Evolutionary conservation across 108 stramenopile species (phyloP).

Genomic region (Cyclotella cryptica): DNA sequence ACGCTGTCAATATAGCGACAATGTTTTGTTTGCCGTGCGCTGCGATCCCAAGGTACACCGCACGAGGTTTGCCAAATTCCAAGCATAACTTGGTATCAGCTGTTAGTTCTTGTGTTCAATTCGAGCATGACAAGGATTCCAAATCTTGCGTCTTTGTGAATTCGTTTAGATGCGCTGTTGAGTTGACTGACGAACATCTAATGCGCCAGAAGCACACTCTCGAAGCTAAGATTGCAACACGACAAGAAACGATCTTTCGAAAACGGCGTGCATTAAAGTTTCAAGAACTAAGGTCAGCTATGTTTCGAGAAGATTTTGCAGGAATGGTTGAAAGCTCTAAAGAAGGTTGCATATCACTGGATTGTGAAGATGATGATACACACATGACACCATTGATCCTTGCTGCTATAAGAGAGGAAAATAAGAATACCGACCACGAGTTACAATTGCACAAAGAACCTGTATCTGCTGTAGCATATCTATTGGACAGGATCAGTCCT

Average conservation of each 20-base stretch:
- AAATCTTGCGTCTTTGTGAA: not conserved
- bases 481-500: slow-evolving; percentile 38
- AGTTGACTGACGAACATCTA: slow-evolving; percentile 2
- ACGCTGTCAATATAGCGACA: slow-evolving; percentile 31
- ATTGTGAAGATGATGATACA: slow-evolving; percentile 27
- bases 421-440: slow-evolving; percentile 2
- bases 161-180: slow-evolving; percentile 4
- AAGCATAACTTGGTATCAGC: slow-evolving; percentile 10
- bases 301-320: slow-evolving; percentile 29
- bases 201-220: slow-evolving; percentile 7
- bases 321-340: slow-evolving; percentile 40
- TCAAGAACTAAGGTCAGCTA: slow-evolving; percentile 31
- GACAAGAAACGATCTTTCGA: slow-evolving; percentile 28
- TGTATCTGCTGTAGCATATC: slow-evolving; percentile 36
- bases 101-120: slow-evolving; percentile 7
- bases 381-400: slow-evolving; percentile 48
- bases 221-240: slow-evolving; percentile 32
- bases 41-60: slow-evolving; percentile 11
- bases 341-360: slow-evolving; percentile 31
- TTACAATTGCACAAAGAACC: slow-evolving; percentile 28
- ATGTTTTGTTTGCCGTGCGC: slow-evolving; percentile 26
- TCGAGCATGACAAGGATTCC: slow-evolving; percentile 9
- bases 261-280: slow-evolving; percentile 16
- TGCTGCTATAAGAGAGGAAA: slow-evolving; percentile 35
- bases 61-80: not conserved